These are phyloP conservation scores for Iris macrosiphon DNA, from an alignment of 106 monocot species.

Conservation along the genomic window DNA sequence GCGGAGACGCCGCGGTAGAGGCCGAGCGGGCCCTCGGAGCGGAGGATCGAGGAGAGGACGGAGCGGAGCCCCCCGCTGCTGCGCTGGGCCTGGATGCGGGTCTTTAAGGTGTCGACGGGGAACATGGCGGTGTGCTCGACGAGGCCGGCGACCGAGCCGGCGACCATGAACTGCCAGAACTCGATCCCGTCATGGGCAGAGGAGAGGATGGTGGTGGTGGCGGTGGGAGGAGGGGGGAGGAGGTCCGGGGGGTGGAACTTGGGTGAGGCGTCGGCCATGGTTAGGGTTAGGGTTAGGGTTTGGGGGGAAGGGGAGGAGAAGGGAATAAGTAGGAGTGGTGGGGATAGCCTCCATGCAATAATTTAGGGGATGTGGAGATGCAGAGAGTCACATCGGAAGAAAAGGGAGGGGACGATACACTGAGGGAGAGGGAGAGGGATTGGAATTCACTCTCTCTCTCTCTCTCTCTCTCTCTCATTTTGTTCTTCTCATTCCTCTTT, in stretches of 20 bases:
- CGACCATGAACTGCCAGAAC: slow-evolving; percentile 89
- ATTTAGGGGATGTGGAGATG: background rate
- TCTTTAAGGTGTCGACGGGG: slow-evolving; percentile 95
- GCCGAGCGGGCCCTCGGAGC: slow-evolving; percentile 42
- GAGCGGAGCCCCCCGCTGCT: too few relatives aligned
- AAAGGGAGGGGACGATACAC: background rate
- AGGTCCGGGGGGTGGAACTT: slow-evolving; percentile 52
- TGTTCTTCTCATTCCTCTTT: too few relatives aligned
- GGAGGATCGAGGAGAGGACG: slow-evolving; percentile 33
- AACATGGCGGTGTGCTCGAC: slow-evolving; percentile 97
- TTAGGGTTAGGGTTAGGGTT: slow-evolving; percentile 4
- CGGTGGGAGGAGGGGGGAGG: slow-evolving; percentile 25
- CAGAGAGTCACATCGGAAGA: slow-evolving; percentile 2
- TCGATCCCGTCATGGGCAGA: slow-evolving; percentile 64
- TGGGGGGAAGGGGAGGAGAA: background rate
- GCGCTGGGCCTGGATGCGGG: slow-evolving; percentile 74
- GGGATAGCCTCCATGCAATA: slow-evolving; percentile 20
- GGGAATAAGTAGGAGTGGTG: slow-evolving; percentile 10
- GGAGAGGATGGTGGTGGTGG: background rate
- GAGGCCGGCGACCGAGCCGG: slow-evolving; percentile 84
- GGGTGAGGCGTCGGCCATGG: slow-evolving; percentile 32
- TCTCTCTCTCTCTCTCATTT: too few relatives aligned
- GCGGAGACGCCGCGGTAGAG: slow-evolving; percentile 87
- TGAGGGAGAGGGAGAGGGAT: background rate
- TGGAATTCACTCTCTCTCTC: too few relatives aligned